Base-by-base conservation (phyloP, 2,329 filamentous ascomycete species). In the Bretziella fagacearum region DNA sequence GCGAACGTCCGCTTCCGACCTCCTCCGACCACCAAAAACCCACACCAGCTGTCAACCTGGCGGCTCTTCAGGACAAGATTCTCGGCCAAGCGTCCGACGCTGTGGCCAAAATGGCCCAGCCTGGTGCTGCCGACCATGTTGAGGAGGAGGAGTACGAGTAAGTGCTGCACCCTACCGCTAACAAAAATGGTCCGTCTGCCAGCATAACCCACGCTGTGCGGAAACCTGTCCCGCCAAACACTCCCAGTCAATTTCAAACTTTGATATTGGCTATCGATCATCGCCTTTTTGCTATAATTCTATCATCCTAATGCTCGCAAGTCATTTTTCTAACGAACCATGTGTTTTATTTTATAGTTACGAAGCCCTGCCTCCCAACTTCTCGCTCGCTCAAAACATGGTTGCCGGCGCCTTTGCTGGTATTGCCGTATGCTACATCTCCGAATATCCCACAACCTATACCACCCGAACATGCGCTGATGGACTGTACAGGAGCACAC, bases 351-450 rank as follows among this genome's bases (percentile, higher is more conserved):
- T 39, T 4, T 46, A n/a, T 45, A 79, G 75, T 66, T 96, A 96
- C 74, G 89, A 96, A 73, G 79, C 81, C 54, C 76, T 98, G 49
- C 87, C 89, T 53, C 83, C 87, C 54, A 93, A 94, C 65, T 94
- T 94, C 70, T 91, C 86, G 56, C 73, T 96, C 59, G 67, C 81
- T 54, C 85, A 91, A 62, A 98, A 96, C 65, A 95, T 96, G 86
- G 69, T 80, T 53, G 91, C 91, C 48, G 91, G 91, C 62, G 91
- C 91, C 55, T 95, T 96, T 65, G 91, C 91, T 51, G 91, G 91
- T 56, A 93, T 95, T 65, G 85, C 87, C 58, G 85, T 93, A 78
- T 56, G 79, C 60, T 22, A 15, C 22, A 13, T 27, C 18, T 39
- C 35, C 15, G 11, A 32, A 26, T 20, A 8, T 15, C 20, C 20